A percentile compares a stretch with the other conserved stretches of the same genome.
These are phyloP conservation scores for Heritiera littoralis DNA, from an alignment of 345 rosid species.

Conservation along the genomic window DNA sequence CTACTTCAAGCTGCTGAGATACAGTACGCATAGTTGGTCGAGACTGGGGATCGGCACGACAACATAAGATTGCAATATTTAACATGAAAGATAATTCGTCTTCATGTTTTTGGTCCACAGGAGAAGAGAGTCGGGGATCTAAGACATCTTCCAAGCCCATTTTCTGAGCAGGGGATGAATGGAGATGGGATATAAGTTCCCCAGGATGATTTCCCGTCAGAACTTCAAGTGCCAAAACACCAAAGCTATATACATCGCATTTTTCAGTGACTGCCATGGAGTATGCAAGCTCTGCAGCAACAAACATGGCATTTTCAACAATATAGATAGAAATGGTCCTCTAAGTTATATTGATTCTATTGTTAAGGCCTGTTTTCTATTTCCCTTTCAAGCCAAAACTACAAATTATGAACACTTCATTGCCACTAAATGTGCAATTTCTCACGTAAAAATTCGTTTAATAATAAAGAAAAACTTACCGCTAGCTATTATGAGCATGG, in stretches of 20 bases:
- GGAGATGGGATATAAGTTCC: not conserved
- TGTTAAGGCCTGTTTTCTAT: too few species aligned
- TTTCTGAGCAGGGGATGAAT: not conserved
- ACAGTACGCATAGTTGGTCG: not conserved
- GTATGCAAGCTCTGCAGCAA: constrained; percentile 2
- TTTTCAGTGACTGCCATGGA: not conserved
- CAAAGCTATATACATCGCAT: not conserved
- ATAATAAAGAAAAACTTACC: too few species aligned
- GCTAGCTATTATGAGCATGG: too few species aligned
- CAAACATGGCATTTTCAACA: not conserved
- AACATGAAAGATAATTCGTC: not conserved
- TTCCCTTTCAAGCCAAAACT: too few species aligned
- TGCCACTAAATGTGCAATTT: not conserved
- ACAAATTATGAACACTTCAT: not conserved
- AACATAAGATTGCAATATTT: not conserved
- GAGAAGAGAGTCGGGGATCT: not conserved
- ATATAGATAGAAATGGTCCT: too few species aligned
- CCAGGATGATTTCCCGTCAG: constrained; percentile 1
- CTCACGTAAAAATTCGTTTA: too few species aligned
- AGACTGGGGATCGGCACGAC: too few species aligned
- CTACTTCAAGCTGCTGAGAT: not conserved
- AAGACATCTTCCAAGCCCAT: not conserved
- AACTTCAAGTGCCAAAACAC: constrained; percentile 5
- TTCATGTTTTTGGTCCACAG: not conserved
- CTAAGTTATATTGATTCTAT: too few species aligned